A percentile compares a stretch with the other conserved stretches of the same genome.
These are phyloP conservation scores for Adansonia madagascariensis DNA, from an alignment of 441 rosid genomes.

Conservation along the genomic window DNA sequence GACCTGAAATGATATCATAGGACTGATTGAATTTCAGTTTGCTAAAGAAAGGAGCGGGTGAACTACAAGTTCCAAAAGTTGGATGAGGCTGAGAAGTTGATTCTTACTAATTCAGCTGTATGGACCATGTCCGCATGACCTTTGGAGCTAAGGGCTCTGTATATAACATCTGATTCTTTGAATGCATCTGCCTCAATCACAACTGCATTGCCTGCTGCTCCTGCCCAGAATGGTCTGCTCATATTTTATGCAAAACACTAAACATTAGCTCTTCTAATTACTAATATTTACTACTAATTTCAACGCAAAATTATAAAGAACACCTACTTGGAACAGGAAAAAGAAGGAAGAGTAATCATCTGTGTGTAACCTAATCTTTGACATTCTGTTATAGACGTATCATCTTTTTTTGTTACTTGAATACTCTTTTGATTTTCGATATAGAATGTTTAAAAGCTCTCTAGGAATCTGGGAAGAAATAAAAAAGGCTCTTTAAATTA, in stretches of 20 bases:
- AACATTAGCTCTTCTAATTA: conserved; percentile 10
- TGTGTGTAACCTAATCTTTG: background rate
- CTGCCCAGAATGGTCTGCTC: conserved; percentile 81
- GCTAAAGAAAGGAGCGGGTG: background rate
- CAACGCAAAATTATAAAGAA: background rate
- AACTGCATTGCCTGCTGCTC: conserved; percentile 84
- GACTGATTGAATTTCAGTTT: conserved; percentile 13
- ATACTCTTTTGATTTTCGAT: background rate
- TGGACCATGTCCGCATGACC: conserved; percentile 92
- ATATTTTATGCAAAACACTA: conserved; percentile 30
- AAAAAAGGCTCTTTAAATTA: background rate
- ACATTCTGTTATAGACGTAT: background rate
- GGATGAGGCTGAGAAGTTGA: background rate
- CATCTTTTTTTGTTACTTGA: background rate
- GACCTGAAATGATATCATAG: background rate
- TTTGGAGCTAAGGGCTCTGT: conserved; percentile 85
- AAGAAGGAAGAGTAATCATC: too few relatives aligned
- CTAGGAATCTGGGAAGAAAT: background rate
- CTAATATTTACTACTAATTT: background rate
- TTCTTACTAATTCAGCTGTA: conserved; percentile 87
- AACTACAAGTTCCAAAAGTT: background rate
- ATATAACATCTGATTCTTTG: conserved; percentile 93
- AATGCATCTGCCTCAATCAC: conserved; percentile 96
- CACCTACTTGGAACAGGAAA: background rate
- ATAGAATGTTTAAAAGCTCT: conserved; percentile 1